Evolutionary conservation across 75 land plant species (phyloP).

Genomic region (Pseudotsuga menziesii): DNA sequence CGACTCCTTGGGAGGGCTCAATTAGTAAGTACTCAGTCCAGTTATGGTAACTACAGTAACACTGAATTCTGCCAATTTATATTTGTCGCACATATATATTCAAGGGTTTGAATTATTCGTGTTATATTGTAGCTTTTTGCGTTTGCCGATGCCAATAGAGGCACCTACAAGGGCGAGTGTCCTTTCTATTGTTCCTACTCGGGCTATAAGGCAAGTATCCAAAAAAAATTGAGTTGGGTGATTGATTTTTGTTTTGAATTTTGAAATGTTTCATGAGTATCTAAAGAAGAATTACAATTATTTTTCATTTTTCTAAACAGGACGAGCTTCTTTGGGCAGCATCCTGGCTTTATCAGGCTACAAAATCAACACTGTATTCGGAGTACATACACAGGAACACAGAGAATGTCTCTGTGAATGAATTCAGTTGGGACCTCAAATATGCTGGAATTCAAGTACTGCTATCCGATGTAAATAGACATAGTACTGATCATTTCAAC

Average conservation of each 20-base stretch:
- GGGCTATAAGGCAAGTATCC: conserved; percentile 22
- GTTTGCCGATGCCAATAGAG: conserved; percentile 28
- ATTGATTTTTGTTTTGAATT: too few relatives aligned
- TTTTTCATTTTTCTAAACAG: conserved; percentile 15
- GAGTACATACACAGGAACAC: conserved; percentile 45
- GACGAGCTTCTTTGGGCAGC: conserved; percentile 92
- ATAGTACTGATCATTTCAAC: too few relatives aligned
- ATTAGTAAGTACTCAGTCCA: conserved; percentile 25
- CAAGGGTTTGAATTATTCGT: background rate
- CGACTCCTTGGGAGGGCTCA: conserved; percentile 65
- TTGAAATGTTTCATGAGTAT: too few relatives aligned
- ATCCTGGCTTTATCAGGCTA: conserved; percentile 73
- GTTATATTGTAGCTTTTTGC: conserved; percentile 21
- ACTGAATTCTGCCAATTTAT: background rate
- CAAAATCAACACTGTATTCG: conserved; percentile 25
- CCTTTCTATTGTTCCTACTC: conserved; percentile 39
- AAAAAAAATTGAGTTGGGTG: background rate
- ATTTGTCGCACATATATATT: too few relatives aligned
- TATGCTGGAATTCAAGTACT: conserved; percentile 67
- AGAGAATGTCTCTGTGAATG: conserved; percentile 33
- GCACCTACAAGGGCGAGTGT: conserved; percentile 24
- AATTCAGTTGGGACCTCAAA: conserved; percentile 78
- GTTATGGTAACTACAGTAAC: background rate
- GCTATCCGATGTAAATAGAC: conserved; percentile 32
- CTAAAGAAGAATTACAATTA: too few relatives aligned